These are phyloP conservation scores for Cladosporium sp. DNA, from an alignment of 2,329 filamentous ascomycete species.

Conservation along the genomic window DNA sequence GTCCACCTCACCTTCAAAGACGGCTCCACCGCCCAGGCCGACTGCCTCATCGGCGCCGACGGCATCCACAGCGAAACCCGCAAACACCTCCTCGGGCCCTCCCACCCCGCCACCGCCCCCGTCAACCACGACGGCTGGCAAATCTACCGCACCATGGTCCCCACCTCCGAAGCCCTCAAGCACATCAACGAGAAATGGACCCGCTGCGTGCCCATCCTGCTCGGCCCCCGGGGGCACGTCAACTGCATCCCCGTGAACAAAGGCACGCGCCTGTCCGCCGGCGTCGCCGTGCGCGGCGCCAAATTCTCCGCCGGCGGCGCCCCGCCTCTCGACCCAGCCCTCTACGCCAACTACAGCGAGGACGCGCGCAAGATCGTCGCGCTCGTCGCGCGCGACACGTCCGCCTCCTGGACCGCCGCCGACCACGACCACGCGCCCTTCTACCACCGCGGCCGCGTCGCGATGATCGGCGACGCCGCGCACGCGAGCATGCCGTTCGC, in stretches of 20 bases:
- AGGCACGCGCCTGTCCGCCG: slow-evolving; percentile 24
- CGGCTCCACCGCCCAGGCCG: slow-evolving; percentile 37
- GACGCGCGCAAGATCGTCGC: slow-evolving; percentile 24
- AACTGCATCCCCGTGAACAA: slow-evolving; percentile 29
- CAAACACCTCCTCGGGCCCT: slow-evolving; percentile 36
- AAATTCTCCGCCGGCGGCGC: slow-evolving; percentile 17
- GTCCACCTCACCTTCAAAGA: slow-evolving; percentile 43
- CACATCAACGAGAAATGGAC: slow-evolving; percentile 28
- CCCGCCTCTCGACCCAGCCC: slow-evolving; percentile 19
- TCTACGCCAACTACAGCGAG: slow-evolving; percentile 24
- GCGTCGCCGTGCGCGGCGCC: slow-evolving; percentile 23
- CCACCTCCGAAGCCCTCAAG: slow-evolving; percentile 23
- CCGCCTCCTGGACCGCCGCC: slow-evolving; percentile 26
- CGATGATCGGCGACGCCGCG: slow-evolving; percentile 35
- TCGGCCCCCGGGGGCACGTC: slow-evolving; percentile 27
- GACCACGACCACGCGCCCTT: slow-evolving; percentile 31
- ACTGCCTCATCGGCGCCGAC: slow-evolving; percentile 49
- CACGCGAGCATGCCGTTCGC: slow-evolving; percentile 35
- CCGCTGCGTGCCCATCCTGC: slow-evolving; percentile 26
- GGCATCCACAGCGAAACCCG: slow-evolving; percentile 47
- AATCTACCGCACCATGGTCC: slow-evolving; percentile 27
- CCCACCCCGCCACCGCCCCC: slow-evolving; percentile 27
- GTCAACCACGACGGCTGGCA: slow-evolving; percentile 30
- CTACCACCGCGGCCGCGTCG: slow-evolving; percentile 25
- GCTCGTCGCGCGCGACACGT: slow-evolving; percentile 24